These are phyloP conservation scores for Pinus albicaulis DNA, from an alignment of 75 land plant species.

Conservation along the genomic window DNA sequence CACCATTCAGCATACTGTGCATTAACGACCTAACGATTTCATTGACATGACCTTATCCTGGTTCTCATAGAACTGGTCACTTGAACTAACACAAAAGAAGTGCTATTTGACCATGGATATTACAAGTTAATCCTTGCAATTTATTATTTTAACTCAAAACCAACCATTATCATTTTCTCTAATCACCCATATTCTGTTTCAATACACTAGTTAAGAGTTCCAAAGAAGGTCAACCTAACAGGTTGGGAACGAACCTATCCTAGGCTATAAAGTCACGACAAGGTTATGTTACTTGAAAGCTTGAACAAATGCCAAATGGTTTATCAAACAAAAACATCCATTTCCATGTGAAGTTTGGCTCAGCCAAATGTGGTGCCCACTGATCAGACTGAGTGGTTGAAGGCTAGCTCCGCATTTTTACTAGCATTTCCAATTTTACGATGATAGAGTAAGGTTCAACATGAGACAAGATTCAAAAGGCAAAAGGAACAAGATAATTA, in stretches of 20 bases:
- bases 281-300: background rate
- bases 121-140: background rate
- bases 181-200: no score
- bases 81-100: background rate
- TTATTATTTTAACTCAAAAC: background rate
- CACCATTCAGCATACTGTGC: no score
- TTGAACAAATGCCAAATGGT: background rate
- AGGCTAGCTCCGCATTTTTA: background rate
- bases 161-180: no score
- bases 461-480: background rate
- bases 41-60: no score
- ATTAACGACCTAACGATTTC: background rate
- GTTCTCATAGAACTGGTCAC: background rate
- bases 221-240: background rate
- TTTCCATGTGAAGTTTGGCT: background rate
- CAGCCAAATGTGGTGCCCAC: background rate
- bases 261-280: no score
- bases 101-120: background rate
- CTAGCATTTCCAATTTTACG: background rate
- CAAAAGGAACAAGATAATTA: background rate
- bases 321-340: background rate
- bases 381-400: background rate
- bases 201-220: no score
- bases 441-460: background rate
- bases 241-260: background rate